Conservation (phyloP, 139 green algal species). For the Gonium pectorale region DNA sequence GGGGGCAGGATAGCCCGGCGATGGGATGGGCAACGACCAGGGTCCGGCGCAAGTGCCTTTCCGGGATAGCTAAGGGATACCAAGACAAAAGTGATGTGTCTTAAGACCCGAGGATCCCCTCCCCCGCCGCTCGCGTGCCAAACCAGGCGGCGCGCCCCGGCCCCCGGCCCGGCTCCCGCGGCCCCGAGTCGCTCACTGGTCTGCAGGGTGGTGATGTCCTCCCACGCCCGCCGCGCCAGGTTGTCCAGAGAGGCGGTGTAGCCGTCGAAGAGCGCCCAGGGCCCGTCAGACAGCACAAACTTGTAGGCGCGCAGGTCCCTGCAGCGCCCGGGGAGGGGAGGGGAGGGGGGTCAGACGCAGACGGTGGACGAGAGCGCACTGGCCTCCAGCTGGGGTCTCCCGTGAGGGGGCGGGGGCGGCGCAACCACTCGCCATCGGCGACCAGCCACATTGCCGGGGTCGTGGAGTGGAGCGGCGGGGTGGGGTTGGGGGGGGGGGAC, state of each 20-base stretch:
- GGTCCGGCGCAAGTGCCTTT: background rate
- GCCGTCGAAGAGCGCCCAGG: conserved; percentile 7
- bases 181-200: background rate
- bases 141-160: background rate
- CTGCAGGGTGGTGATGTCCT: conserved; percentile 4
- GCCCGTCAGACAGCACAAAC: conserved; percentile 3
- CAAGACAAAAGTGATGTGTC: too few relatives aligned
- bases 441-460: background rate
- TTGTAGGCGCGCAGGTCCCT: conserved; percentile 9
- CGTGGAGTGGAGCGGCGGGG: background rate
- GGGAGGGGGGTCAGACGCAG: background rate
- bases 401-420: too few relatives aligned
- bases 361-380: background rate
- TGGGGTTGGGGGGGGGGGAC: too few relatives aligned
- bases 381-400: too few relatives aligned
- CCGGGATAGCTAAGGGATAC: too few relatives aligned
- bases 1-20: too few relatives aligned
- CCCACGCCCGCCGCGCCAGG: background rate
- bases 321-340: background rate
- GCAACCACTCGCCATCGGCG: too few relatives aligned
- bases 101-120: too few relatives aligned
- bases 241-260: conserved; percentile 37
- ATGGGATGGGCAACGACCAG: background rate
- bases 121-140: background rate
- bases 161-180: background rate